Evolutionary conservation across 805 yeast genomes (phyloP).

Genomic region (Zygosaccharomyces lentus): DNA sequence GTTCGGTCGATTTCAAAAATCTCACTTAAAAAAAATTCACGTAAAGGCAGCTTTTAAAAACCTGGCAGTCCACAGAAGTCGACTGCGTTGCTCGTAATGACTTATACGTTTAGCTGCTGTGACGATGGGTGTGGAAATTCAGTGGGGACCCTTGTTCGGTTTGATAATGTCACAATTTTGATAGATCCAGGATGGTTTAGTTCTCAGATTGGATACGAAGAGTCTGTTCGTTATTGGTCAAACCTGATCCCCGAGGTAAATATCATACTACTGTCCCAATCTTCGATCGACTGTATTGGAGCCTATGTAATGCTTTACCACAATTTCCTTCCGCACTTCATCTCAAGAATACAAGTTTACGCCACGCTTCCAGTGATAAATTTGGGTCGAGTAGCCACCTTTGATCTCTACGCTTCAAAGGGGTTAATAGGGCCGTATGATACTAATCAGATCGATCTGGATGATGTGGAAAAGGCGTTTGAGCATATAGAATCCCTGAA

Average conservation of each 20-base stretch:
- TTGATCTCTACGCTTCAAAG: conserved; percentile 69
- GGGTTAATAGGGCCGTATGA: conserved; percentile 74
- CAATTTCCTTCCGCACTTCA: conserved; percentile 48
- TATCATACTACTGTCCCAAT: conserved; percentile 77
- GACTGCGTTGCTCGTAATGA: conserved; percentile 13
- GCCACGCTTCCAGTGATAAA: conserved; percentile 88
- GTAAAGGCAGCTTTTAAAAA: background rate
- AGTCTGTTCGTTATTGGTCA: conserved; percentile 37
- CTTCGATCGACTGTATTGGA: conserved; percentile 74
- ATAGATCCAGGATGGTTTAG: conserved; percentile 81
- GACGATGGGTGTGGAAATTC: conserved; percentile 29
- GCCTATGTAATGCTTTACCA: conserved; percentile 67
- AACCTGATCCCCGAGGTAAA: conserved; percentile 49
- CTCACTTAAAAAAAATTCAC: background rate
- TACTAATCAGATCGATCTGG: conserved; percentile 53
- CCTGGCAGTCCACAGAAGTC: background rate
- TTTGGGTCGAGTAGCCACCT: conserved; percentile 77
- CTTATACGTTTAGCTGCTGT: conserved; percentile 25
- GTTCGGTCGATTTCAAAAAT: too few species aligned
- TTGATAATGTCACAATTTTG: conserved; percentile 53
- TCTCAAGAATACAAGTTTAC: conserved; percentile 68
- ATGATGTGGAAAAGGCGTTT: conserved; percentile 76
- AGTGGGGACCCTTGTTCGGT: conserved; percentile 48
- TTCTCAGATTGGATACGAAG: conserved; percentile 35
- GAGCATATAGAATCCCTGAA: conserved; percentile 67